These are phyloP conservation scores for Suillus subaureus DNA, from an alignment of 768 basidiomycete genomes.

Conservation along the genomic window DNA sequence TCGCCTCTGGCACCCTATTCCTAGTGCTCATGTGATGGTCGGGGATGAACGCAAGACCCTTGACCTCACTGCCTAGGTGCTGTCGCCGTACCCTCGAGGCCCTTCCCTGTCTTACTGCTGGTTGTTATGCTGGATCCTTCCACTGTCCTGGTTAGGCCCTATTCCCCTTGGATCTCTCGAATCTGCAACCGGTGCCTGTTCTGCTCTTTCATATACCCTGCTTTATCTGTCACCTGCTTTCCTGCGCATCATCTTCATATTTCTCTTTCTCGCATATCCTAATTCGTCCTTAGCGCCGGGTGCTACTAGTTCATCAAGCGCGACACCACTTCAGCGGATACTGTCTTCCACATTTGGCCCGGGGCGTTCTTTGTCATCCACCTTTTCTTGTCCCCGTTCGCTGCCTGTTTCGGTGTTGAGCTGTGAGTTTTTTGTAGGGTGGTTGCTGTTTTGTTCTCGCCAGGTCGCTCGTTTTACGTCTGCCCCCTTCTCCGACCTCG, in stretches of 20 bases:
- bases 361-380: not conserved
- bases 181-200: not conserved
- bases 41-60: slow-evolving; percentile 10
- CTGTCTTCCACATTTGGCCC: slow-evolving; percentile 3
- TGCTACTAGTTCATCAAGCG: not conserved
- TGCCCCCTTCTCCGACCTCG: slow-evolving; percentile 1
- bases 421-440: not conserved
- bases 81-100: not conserved
- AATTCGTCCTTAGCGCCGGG: not conserved
- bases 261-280: not conserved
- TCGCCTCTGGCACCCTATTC: slow-evolving; percentile 12
- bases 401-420: slow-evolving; percentile 1
- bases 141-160: not conserved
- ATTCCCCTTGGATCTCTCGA: not conserved
- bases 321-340: not conserved
- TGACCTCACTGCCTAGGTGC: slow-evolving; percentile 4
- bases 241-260: not conserved
- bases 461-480: not conserved
- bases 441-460: not conserved
- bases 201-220: not conserved
- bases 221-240: not conserved
- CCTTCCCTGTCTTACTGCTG: not conserved
- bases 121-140: not conserved
- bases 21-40: slow-evolving; percentile 2
- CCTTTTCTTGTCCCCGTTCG: not conserved